Evolutionary conservation across 495 filamentous ascomycete genomes (phyloP).

Genomic region (Xanthoparmelia taractica): DNA sequence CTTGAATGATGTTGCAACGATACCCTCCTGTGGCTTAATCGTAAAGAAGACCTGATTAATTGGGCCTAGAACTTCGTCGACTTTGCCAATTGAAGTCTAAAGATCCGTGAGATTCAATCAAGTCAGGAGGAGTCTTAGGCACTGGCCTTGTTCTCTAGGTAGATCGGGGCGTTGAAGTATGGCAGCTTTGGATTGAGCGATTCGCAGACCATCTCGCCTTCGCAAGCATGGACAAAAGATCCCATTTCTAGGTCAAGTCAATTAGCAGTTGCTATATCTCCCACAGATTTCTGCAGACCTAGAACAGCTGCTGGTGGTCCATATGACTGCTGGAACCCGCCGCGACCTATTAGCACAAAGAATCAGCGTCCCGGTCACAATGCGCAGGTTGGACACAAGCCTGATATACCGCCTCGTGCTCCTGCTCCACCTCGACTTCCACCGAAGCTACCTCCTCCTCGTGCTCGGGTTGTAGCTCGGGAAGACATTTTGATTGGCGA

Average conservation of each 20-base stretch:
- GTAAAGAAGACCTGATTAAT: conserved; percentile 98
- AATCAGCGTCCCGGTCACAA: not conserved
- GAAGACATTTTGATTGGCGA: conserved; percentile 40
- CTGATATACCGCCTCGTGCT: conserved; percentile 32
- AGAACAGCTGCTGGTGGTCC: conserved; percentile 60
- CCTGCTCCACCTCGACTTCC: conserved; percentile 46
- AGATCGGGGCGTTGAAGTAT: conserved; percentile 98
- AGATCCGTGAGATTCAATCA: not conserved
- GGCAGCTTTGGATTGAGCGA: conserved; percentile 91
- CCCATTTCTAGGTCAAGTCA: conserved; percentile 65
- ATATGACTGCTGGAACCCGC: conserved; percentile 55
- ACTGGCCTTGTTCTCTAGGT: conserved; percentile 90
- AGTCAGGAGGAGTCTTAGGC: not conserved
- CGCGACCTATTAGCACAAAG: conserved; percentile 41
- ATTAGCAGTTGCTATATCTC: conserved; percentile 22
- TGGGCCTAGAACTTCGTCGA: conserved; percentile 69
- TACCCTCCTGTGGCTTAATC: conserved; percentile 91
- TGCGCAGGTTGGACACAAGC: not conserved
- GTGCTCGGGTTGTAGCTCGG: conserved; percentile 38
- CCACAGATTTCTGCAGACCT: conserved; percentile 38
- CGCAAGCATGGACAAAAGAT: conserved; percentile 82
- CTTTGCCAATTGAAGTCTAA: conserved; percentile 52
- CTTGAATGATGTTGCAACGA: conserved; percentile 91
- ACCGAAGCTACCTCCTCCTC: conserved; percentile 36
- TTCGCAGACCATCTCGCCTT: conserved; percentile 94